Evolutionary conservation across 768 basidiomycete genomes (phyloP), one percentile per base, ranked within the genome.

Genomic region (Collybia nuda): DNA sequence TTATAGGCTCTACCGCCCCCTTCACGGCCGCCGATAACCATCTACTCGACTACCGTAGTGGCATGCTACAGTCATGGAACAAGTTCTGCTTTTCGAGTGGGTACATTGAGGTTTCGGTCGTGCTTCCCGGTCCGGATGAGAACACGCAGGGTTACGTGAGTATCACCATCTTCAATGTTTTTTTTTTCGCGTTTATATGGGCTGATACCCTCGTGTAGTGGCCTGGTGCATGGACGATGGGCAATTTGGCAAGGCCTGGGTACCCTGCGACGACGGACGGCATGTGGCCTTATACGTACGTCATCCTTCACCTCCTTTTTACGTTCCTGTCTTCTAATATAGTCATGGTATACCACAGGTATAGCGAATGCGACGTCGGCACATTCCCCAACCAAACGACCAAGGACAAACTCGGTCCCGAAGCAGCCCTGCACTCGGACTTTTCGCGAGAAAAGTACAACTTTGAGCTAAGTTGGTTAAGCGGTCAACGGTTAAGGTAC

Each of bases 211-310:
- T 17, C 46, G 17, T 35, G 9, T 40, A 86, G 84, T 92, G 89
- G 91, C 91, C 90, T 32, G 90, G 88, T 56, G 81, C 79, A 2
- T 93, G 92, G 92, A 90, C 88, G 17, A 88, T 89, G 85, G 92
- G 92, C 2, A 96, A 94, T 62, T 76, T 94, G 4, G 92, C 83
- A 1, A 71, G 93, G 35, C 83, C 92, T 0, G 93, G 92, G 5
- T 93, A 89, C 63, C 71, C 81, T 5, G 89, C 85, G 0, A 83
- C 88, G 1, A 87, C 86, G 1, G 90, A 93, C 44, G 92, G 93
- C 3, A 76, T 78, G 50, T 90, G 90, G 88, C 90, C 90, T 1
- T 92, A 91, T 68, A 85, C 89, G 67, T 86, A 67, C 53, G 80
- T 70, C 11, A 14, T 40, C 24, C 21, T 18, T 48, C 17, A 6